Evolutionary conservation across 2,329 filamentous ascomycete species (phyloP).

Genomic region (Cordyceps javanica): DNA sequence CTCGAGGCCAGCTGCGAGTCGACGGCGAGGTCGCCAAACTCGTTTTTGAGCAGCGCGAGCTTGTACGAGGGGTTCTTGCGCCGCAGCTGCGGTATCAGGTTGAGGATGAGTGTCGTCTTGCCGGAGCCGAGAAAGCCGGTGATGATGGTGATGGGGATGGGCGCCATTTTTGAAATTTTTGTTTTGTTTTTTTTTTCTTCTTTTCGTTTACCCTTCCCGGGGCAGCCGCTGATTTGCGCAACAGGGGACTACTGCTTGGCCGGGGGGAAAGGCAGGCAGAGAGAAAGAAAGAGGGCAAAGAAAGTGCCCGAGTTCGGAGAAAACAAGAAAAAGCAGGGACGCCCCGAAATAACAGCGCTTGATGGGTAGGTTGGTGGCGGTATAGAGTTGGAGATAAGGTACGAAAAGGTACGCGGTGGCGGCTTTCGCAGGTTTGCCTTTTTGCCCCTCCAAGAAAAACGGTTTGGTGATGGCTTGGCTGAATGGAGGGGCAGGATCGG

Average conservation of each 20-base stretch:
- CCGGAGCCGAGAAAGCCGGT: conserved; percentile 95
- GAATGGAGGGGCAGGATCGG: conserved; percentile 11
- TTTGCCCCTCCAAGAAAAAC: conserved; percentile 8
- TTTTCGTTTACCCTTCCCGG: no score
- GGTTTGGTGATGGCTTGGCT: conserved; percentile 8
- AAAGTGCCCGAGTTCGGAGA: no score
- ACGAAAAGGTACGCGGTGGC: neutral
- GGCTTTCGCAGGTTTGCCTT: neutral
- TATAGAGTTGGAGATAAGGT: neutral
- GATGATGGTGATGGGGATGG: conserved; percentile 87
- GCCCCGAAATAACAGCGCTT: neutral
- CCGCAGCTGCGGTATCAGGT: conserved; percentile 82
- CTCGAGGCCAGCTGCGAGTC: conserved; percentile 86
- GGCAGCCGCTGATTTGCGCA: no score
- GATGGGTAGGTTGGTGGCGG: neutral
- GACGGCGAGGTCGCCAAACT: conserved; percentile 91
- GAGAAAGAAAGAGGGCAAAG: no score
- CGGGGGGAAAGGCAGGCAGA: no score
- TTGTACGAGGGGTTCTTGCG: conserved; percentile 69
- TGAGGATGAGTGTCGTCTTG: conserved; percentile 93
- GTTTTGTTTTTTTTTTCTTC: no score
- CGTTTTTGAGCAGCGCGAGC: conserved; percentile 93
- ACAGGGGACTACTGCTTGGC: no score
- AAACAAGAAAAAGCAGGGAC: neutral
- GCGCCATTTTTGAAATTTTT: conserved; percentile 52